These are phyloP conservation scores for Rugosomyces carneus DNA, from an alignment of 1,284 basidiomycete genomes.

Conservation along the genomic window DNA sequence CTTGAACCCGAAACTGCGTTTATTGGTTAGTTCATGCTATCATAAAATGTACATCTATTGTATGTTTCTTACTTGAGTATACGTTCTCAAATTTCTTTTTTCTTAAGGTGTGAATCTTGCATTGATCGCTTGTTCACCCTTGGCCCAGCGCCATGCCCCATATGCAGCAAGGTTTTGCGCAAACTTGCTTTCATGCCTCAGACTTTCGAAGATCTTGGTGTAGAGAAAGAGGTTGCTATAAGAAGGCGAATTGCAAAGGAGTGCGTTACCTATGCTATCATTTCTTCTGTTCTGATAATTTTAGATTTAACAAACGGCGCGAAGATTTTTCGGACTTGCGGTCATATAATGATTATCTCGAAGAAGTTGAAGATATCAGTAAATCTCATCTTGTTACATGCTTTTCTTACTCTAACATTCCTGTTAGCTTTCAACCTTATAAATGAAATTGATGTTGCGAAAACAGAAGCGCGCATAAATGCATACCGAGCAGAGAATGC, in stretches of 20 bases:
- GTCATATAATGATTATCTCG: slow-evolving; percentile 94
- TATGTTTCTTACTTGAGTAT: neutral
- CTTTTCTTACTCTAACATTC: slow-evolving; percentile 1
- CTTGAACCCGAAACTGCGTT: slow-evolving; percentile 88
- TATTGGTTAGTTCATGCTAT: slow-evolving; percentile 95
- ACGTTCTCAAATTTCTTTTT: slow-evolving; percentile 7
- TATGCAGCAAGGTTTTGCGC: slow-evolving; percentile 84
- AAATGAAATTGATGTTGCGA: slow-evolving; percentile 80
- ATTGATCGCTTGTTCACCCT: slow-evolving; percentile 96
- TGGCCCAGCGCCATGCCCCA: slow-evolving; percentile 94
- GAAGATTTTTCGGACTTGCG: slow-evolving; percentile 85
- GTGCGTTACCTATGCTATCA: slow-evolving; percentile 26
- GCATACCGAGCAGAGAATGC: slow-evolving; percentile 80
- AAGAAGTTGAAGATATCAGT: slow-evolving; percentile 96
- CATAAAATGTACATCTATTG: slow-evolving; percentile 75
- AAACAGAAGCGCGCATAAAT: slow-evolving; percentile 81
- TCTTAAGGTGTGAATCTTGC: slow-evolving; percentile 92
- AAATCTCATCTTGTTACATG: slow-evolving; percentile 24
- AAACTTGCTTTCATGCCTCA: slow-evolving; percentile 95
- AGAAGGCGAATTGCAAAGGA: slow-evolving; percentile 84
- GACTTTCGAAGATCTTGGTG: slow-evolving; percentile 93
- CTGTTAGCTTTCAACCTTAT: slow-evolving; percentile 89
- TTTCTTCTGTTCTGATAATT: neutral
- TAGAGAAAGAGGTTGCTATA: slow-evolving; percentile 95
- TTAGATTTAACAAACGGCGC: slow-evolving; percentile 86